A percentile compares a stretch with the other conserved stretches of the same genome.
Conservation (phyloP, 352 stramenopile species). For the Lagenidium giganteum region DNA sequence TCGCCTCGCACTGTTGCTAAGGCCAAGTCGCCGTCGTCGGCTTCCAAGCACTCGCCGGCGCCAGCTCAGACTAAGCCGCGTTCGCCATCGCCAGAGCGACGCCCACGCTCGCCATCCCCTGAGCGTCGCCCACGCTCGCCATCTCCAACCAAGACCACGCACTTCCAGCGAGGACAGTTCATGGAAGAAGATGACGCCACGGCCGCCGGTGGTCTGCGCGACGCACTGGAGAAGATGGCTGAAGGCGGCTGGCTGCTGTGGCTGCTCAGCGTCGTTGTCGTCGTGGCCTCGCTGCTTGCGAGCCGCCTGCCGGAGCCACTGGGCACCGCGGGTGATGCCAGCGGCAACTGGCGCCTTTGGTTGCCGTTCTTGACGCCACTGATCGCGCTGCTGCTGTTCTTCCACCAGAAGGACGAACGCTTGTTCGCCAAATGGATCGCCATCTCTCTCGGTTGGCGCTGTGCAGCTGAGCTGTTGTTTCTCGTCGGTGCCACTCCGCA, state of each 20-base stretch:
- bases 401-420: constrained; percentile 71
- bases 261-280: constrained; percentile 59
- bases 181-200: not conserved
- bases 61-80: no score
- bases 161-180: no score
- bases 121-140: no score
- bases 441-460: constrained; percentile 72
- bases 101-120: no score
- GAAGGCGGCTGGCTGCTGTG: constrained; percentile 59
- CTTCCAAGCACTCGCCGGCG: no score
- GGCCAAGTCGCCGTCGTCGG: no score
- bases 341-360: constrained; percentile 47
- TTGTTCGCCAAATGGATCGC: constrained; percentile 75
- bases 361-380: constrained; percentile 61
- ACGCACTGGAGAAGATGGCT: constrained; percentile 44
- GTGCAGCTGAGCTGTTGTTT: constrained; percentile 61
- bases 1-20: no score
- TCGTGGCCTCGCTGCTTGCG: constrained; percentile 59
- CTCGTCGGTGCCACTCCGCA: constrained; percentile 33
- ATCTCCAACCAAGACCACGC: no score
- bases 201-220: constrained; percentile 9
- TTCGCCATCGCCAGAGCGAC: no score
- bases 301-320: constrained; percentile 63
- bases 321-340: constrained; percentile 4
- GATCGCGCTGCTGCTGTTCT: constrained; percentile 62